Percentiles rank a stretch among this genome's conserved stretches.
phyloP scores from a whole-genome alignment of 805 yeast species.

The Zygotorulaspora sp. region DNA sequence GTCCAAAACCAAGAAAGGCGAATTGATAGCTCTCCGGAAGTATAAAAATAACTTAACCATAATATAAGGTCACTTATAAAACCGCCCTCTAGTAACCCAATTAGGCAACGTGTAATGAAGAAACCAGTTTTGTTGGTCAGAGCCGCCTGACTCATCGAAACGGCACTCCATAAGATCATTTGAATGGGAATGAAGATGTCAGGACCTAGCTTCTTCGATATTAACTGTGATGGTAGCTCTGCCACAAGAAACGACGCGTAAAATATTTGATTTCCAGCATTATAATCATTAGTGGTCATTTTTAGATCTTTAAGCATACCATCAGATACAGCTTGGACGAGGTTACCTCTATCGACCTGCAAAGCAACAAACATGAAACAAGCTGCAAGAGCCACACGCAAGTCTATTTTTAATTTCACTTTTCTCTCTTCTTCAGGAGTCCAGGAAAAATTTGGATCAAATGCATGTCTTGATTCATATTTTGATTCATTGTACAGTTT shows the following conservation, averaged over 20 bases:
- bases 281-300: constrained; percentile 54
- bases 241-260: constrained; percentile 48
- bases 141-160: constrained; percentile 48
- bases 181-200: constrained; percentile 59
- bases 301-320: constrained; percentile 47
- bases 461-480: constrained; percentile 50
- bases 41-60: constrained; percentile 66
- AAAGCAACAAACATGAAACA: constrained; percentile 54
- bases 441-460: constrained; percentile 59
- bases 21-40: constrained; percentile 51
- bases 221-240: constrained; percentile 61
- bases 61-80: constrained; percentile 50
- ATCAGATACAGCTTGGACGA: constrained; percentile 55
- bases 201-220: constrained; percentile 58
- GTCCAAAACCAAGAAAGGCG: constrained; percentile 60
- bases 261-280: constrained; percentile 53
- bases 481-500: constrained; percentile 37
- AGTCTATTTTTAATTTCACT: constrained; percentile 49
- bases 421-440: constrained; percentile 46
- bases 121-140: constrained; percentile 41
- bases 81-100: constrained; percentile 63
- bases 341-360: constrained; percentile 54
- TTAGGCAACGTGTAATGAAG: constrained; percentile 43
- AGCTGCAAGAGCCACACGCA: constrained; percentile 52
- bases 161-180: constrained; percentile 52